Base-by-base conservation (phyloP, 441 rosid species). In the Flueggea neowawraea region DNA sequence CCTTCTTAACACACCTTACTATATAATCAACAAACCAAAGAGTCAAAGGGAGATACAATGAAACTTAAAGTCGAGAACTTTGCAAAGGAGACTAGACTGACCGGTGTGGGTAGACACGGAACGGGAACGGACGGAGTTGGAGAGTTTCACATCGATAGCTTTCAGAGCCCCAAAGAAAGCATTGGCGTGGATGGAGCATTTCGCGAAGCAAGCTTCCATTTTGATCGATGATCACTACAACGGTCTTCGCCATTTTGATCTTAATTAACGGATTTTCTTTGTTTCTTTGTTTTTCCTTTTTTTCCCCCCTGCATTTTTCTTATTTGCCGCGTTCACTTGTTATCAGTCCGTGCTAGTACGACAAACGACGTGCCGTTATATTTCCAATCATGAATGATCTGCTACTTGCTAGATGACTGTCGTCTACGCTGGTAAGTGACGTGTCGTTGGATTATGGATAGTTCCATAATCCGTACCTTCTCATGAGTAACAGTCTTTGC, bases 191-290 rank as follows among this genome's bases (percentile, higher is more conserved):
- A 68, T 61, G 28, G 28, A 22, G 58, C 73, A 82, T 78, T 67
- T 80, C 58, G 68, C 68, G 58, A 84, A 61, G 64, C 87, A 83
- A 73, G 77, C 81, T 78, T 84, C 90, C 96, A 89, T 89, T 22
- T 22, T 22, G 28, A 22, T 22, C 28, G 28, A 22, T 22, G 28
- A 22, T 22, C 2, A 22, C 28, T 22, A 22, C 28, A 22, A 22
- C 28, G 28, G 1, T 22, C 28, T 22, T 22, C 2, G 28, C 28
- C 28, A 22, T 22, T 22, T 22, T 22, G 28, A 22, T 22, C 28
- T 22, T 22, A 22, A 22, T 22, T 22, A 22, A 22, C 28, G 28
- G 28, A 22, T 22, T 22, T 22, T 22, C 28, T 22, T 56, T 8
- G 53, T 16, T 43, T 49, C 12, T 52, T 14, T 31, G 6, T 36